Evolutionary conservation across 2,329 filamentous ascomycete species (phyloP).

Genomic region (Byssothecium circinans): DNA sequence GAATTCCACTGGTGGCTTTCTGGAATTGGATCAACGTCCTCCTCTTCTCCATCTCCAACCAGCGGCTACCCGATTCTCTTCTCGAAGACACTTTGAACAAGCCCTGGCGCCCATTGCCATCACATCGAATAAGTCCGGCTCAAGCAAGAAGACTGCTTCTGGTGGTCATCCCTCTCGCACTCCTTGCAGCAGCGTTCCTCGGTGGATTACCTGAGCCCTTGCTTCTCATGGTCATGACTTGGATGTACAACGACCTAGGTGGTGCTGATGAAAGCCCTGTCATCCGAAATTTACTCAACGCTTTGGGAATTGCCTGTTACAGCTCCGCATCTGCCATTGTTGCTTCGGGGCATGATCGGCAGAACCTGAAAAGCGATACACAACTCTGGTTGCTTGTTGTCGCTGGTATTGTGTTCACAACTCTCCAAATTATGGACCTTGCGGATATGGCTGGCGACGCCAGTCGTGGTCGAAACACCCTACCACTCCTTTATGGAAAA

Average conservation of each 20-base stretch:
- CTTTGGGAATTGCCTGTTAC: not conserved
- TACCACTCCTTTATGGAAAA: not conserved
- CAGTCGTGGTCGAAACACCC: not conserved
- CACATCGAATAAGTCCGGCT: constrained; percentile 21
- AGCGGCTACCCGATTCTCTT: constrained; percentile 34
- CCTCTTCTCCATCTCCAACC: constrained; percentile 46
- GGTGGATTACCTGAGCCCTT: not conserved
- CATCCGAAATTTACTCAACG: not conserved
- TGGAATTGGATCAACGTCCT: constrained; percentile 42
- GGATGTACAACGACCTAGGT: not conserved
- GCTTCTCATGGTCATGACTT: not conserved
- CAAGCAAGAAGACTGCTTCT: constrained; percentile 4
- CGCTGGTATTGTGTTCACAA: not conserved
- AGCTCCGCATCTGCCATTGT: not conserved
- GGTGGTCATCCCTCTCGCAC: not conserved
- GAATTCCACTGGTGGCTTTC: not conserved
- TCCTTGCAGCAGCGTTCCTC: not conserved
- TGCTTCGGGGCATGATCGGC: not conserved
- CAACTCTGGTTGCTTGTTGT: not conserved
- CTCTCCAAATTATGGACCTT: not conserved
- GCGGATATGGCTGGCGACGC: not conserved
- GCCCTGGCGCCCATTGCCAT: constrained; percentile 39
- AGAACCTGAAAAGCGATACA: not conserved
- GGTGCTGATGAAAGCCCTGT: not conserved
- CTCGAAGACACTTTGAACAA: constrained; percentile 48